Conservation (phyloP, 2,329 filamentous ascomycete species). For the Madurella mycetomatis region DNA sequence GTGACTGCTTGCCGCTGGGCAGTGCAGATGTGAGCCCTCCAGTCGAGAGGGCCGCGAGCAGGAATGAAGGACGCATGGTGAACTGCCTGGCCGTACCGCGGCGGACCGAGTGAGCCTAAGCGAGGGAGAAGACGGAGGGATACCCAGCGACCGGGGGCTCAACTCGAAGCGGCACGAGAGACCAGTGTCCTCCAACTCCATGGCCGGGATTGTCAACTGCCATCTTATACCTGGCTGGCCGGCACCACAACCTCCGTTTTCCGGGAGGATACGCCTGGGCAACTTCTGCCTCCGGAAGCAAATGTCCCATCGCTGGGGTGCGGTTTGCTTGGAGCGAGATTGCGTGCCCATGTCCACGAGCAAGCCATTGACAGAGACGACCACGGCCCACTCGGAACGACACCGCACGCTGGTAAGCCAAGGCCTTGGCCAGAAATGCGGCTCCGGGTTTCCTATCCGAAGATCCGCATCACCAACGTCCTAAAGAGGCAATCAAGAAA, state of each 20-base stretch:
- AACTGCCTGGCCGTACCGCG: not conserved
- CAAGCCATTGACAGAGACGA: conserved; percentile 5
- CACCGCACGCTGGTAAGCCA: conserved; percentile 13
- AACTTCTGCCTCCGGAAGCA: conserved; percentile 4
- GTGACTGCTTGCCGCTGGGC: conserved; percentile 7
- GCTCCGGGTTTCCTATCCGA: conserved; percentile 17
- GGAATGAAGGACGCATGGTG: conserved; percentile 19
- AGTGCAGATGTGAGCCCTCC: conserved; percentile 19
- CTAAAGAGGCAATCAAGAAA: conserved; percentile 16
- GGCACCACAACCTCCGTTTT: not conserved
- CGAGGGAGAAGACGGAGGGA: conserved; percentile 4
- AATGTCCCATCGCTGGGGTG: conserved; percentile 6
- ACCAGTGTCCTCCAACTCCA: not conserved
- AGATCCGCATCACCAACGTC: conserved; percentile 13
- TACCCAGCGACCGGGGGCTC: too few relatives aligned
- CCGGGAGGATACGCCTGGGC: not conserved
- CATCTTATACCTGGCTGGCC: not conserved
- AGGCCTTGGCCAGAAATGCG: conserved; percentile 14
- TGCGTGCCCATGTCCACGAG: conserved; percentile 1
- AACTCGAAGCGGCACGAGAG: not conserved
- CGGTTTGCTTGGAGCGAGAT: not conserved
- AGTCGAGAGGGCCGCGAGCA: conserved; percentile 22
- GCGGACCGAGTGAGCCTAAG: not conserved
- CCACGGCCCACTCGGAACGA: conserved; percentile 17
- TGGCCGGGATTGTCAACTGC: not conserved